Evolutionary conservation across 768 basidiomycete genomes (phyloP).

Genomic region (Russula emetica): DNA sequence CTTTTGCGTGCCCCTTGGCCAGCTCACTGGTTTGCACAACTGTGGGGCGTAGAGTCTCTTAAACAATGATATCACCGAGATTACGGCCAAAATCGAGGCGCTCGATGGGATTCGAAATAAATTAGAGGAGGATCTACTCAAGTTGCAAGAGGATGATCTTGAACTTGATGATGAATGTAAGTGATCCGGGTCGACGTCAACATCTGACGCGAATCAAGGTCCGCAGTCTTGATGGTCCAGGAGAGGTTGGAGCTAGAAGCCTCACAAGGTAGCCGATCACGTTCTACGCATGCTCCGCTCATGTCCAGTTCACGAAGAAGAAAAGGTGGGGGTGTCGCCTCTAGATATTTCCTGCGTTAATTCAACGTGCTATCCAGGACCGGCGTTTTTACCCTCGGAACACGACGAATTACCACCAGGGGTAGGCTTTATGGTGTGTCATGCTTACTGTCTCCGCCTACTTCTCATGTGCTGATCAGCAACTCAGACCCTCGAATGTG

Average conservation of each 20-base stretch:
- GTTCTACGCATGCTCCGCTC: slow-evolving; percentile 41
- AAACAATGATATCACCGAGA: slow-evolving; percentile 81
- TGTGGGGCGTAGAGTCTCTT: slow-evolving; percentile 60
- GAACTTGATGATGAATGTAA: slow-evolving; percentile 94
- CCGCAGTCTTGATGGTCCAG: slow-evolving; percentile 79
- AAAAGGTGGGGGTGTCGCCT: slow-evolving; percentile 45
- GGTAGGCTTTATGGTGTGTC: slow-evolving; percentile 89
- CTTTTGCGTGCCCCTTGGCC: slow-evolving; percentile 2
- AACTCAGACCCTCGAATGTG: slow-evolving; percentile 73
- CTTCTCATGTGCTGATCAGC: slow-evolving; percentile 20
- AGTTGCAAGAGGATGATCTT: slow-evolving; percentile 89
- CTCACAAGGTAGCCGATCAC: slow-evolving; percentile 33
- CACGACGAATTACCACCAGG: slow-evolving; percentile 93
- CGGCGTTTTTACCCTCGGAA: slow-evolving; percentile 94
- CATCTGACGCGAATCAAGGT: slow-evolving; percentile 11
- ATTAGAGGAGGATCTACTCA: slow-evolving; percentile 77
- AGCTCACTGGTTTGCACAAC: slow-evolving; percentile 13
- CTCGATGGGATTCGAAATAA: slow-evolving; percentile 76
- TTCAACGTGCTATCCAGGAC: slow-evolving; percentile 47
- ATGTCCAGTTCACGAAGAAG: slow-evolving; percentile 60
- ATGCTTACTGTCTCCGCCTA: neutral
- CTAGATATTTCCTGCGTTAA: neutral
- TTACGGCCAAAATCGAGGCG: slow-evolving; percentile 83
- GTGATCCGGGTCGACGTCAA: slow-evolving; percentile 33
- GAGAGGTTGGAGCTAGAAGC: slow-evolving; percentile 78